These are phyloP conservation scores for Aspergillus eucalypticola DNA, from an alignment of 2,329 filamentous ascomycete genomes.

Conservation along the genomic window DNA sequence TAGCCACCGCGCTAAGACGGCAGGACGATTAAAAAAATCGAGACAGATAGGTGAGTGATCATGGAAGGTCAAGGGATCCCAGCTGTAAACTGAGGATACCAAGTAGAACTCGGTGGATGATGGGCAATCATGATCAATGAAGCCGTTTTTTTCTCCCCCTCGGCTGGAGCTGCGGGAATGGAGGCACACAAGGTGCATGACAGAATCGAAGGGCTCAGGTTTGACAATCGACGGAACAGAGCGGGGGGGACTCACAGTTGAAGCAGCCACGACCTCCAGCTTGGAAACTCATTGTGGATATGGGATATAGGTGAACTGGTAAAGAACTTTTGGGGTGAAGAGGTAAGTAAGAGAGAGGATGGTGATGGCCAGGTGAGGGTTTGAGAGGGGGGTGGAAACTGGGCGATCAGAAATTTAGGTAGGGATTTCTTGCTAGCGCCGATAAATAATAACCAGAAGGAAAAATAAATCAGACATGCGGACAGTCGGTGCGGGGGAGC, in stretches of 20 bases:
- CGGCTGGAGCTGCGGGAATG: neutral
- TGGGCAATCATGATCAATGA: neutral
- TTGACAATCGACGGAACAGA: constrained; percentile 7
- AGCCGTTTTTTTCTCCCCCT: neutral
- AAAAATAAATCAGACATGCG: constrained; percentile 17
- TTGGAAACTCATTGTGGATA: constrained; percentile 52
- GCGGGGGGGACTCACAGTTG: constrained; percentile 53
- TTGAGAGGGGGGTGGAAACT: constrained; percentile 10
- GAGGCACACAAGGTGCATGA: neutral
- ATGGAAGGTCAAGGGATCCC: neutral
- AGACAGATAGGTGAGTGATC: neutral
- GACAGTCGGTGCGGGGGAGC: constrained; percentile 21
- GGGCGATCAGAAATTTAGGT: constrained; percentile 20
- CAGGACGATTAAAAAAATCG: neutral
- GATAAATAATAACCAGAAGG: constrained; percentile 13
- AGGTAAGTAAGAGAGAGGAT: constrained; percentile 1
- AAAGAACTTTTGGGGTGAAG: neutral
- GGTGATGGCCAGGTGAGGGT: neutral
- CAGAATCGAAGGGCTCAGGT: constrained; percentile 5
- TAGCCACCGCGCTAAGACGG: too few species aligned
- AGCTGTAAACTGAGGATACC: neutral
- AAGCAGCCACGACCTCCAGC: constrained; percentile 57
- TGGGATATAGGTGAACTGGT: constrained; percentile 11
- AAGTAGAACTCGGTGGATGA: neutral
- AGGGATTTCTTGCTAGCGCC: constrained; percentile 20